Evolutionary conservation across 2,329 filamentous ascomycete genomes (phyloP).

Genomic region (Plenodomus biglobosus): DNA sequence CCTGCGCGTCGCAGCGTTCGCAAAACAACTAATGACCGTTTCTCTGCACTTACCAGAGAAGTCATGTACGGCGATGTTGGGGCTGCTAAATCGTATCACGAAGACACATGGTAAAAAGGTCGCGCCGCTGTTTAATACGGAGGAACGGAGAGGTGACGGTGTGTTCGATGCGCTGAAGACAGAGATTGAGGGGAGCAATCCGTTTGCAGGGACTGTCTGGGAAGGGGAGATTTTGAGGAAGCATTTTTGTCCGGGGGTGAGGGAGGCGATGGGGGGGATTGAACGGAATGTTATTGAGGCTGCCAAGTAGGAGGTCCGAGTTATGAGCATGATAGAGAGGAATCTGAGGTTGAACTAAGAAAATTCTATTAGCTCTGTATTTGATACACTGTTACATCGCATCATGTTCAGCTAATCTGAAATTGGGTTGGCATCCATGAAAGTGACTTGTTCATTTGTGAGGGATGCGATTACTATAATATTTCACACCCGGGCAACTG

Average conservation of each 20-base stretch:
- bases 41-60: conserved; percentile 89
- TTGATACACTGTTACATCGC: no score
- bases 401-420: no score
- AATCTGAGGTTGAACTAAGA: no score
- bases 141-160: conserved; percentile 90
- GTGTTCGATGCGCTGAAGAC: conserved; percentile 70
- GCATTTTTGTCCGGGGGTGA: conserved; percentile 85
- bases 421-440: no score
- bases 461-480: no score
- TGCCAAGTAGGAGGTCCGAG: conserved; percentile 11
- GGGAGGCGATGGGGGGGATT: conserved; percentile 63
- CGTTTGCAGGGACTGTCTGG: conserved; percentile 88
- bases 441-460: no score
- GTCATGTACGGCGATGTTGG: conserved; percentile 76
- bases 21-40: conserved; percentile 83
- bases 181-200: conserved; percentile 83
- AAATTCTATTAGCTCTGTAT: no score
- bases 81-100: conserved; percentile 74
- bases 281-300: conserved; percentile 40
- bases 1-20: conserved; percentile 83
- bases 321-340: not conserved
- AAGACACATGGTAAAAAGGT: conserved; percentile 83
- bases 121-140: conserved; percentile 86
- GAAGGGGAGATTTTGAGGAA: conserved; percentile 83
- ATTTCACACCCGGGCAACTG: no score